These are phyloP conservation scores for Fonsecaea nubica DNA, from an alignment of 2,329 filamentous ascomycete genomes.

Conservation along the genomic window DNA sequence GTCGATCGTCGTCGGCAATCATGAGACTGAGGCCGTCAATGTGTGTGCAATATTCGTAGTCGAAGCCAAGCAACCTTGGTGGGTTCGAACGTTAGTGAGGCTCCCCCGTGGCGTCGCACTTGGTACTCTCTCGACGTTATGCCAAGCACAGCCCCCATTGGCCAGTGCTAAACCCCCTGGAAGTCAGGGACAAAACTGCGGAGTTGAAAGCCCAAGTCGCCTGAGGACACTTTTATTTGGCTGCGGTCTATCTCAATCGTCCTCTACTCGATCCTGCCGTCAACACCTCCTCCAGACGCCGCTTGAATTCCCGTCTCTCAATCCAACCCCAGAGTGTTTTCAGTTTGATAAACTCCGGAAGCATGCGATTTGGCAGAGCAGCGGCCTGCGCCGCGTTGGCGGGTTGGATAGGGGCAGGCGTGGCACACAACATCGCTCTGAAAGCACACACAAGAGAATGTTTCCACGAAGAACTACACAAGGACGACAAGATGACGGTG, in stretches of 20 bases:
- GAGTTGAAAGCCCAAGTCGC: slow-evolving; percentile 7
- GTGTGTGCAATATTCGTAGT: too few species aligned
- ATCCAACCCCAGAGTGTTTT: background rate
- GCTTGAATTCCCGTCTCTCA: background rate
- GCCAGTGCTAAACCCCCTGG: background rate
- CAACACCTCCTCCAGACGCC: background rate
- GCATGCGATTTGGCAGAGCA: slow-evolving; percentile 51
- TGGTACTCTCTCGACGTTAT: background rate
- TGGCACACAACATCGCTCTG: slow-evolving; percentile 95
- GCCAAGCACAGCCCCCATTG: slow-evolving; percentile 18
- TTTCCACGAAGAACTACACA: slow-evolving; percentile 92
- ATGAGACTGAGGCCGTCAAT: too few species aligned
- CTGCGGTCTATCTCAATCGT: background rate
- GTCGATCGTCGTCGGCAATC: too few species aligned
- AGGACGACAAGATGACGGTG: slow-evolving; percentile 97
- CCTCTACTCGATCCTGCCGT: background rate
- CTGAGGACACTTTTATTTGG: slow-evolving; percentile 17
- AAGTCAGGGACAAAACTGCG: slow-evolving; percentile 20
- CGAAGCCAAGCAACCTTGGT: too few species aligned
- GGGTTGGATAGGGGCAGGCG: slow-evolving; percentile 63
- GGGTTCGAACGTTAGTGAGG: too few species aligned
- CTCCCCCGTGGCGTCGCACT: too few species aligned
- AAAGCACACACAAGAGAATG: slow-evolving; percentile 93
- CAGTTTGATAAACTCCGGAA: background rate
- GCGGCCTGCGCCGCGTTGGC: slow-evolving; percentile 60